These are phyloP conservation scores for Xylaria venustula DNA, from an alignment of 495 filamentous ascomycete genomes.

Conservation along the genomic window DNA sequence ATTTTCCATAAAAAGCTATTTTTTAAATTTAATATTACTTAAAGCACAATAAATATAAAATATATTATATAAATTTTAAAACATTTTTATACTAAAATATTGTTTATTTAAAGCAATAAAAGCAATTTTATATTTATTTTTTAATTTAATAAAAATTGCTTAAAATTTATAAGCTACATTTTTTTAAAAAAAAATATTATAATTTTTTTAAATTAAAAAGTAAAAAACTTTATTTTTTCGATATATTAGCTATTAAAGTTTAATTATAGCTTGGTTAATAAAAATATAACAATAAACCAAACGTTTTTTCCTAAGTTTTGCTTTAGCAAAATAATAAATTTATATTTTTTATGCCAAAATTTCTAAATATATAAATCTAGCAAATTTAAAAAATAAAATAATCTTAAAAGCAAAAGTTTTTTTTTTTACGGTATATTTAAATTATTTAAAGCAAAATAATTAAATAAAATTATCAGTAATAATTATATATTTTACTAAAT, in stretches of 20 bases:
- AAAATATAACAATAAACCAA: conserved; percentile 1
- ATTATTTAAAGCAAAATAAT: no score
- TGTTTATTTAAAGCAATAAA: no score
- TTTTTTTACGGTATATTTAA: no score
- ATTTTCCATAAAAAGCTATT: not conserved
- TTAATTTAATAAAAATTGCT: not conserved
- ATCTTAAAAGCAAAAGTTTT: no score
- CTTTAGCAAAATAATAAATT: not conserved
- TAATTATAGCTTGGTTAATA: no score
- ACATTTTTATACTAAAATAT: no score
- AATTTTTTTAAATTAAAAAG: not conserved
- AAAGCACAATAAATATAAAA: not conserved
- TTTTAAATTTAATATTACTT: not conserved
- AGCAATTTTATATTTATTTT: no score
- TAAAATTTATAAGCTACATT: not conserved
- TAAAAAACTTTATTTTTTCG: not conserved
- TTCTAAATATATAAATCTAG: not conserved
- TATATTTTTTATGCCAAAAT: not conserved
- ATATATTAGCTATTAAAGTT: conserved; percentile 3
- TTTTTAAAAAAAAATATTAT: not conserved
- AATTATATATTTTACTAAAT: no score
- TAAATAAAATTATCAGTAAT: no score
- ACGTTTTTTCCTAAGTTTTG: not conserved
- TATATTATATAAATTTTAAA: no score
- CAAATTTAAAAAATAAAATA: no score